Conservation (phyloP, 2,329 filamentous ascomycete genomes). For the Trichoderma koningii region DNA sequence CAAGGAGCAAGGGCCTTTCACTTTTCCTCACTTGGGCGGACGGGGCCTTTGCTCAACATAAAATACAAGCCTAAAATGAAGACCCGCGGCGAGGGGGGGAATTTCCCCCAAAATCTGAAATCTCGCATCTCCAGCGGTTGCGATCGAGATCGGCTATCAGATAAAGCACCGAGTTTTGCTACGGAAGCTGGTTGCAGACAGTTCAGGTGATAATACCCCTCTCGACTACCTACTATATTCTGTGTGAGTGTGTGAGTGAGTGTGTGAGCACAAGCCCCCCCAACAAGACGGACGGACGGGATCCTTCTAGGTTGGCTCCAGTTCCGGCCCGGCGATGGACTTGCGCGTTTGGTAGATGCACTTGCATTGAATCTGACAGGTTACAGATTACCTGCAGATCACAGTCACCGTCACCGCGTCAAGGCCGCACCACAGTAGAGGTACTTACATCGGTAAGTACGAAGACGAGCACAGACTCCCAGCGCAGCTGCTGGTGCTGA, state of each 20-base stretch:
- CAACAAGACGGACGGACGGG: not conserved
- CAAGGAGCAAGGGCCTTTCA: not conserved
- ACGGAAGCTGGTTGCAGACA: not conserved
- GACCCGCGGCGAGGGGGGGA: not conserved
- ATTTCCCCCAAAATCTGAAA: not conserved
- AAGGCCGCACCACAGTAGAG: not conserved
- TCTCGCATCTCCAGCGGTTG: not conserved
- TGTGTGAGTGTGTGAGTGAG: not conserved
- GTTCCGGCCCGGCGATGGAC: too few species aligned
- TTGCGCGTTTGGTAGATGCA: not conserved
- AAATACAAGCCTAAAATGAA: not conserved
- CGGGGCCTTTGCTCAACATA: not conserved
- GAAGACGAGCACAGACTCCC: not conserved
- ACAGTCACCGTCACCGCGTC: not conserved
- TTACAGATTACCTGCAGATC: slow-evolving; percentile 17
- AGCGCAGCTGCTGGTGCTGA: not conserved
- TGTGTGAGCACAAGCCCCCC: not conserved
- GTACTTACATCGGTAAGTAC: not conserved
- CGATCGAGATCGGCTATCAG: slow-evolving; percentile 3
- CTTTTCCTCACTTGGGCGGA: too few species aligned
- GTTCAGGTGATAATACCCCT: not conserved
- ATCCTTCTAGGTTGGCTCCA: too few species aligned
- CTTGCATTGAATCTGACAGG: slow-evolving; percentile 11
- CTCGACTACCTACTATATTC: not conserved
- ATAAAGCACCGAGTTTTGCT: slow-evolving; percentile 4